Evolutionary conservation across 257 asterid species (phyloP).

Genomic region (Solanum dulcamara): DNA sequence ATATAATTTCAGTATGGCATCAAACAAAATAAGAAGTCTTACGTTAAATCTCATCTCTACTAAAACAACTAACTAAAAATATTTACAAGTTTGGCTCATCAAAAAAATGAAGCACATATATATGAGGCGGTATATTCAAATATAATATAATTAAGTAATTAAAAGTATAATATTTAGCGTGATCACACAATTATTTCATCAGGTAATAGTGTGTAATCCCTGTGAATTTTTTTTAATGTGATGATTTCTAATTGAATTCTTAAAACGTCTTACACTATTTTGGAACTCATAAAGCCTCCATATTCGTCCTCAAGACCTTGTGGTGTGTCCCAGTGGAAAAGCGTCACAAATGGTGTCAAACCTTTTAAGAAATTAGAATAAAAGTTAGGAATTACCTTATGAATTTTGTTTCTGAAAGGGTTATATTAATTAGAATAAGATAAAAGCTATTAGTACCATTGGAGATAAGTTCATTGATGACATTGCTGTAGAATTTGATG

Average conservation of each 20-base stretch:
- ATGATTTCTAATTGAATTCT: neutral
- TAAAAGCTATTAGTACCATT: slow-evolving; percentile 1
- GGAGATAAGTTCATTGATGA: slow-evolving; percentile 16
- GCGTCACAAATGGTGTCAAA: slow-evolving; percentile 11
- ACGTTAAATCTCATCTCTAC: neutral
- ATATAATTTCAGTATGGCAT: neutral
- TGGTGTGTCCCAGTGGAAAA: slow-evolving; percentile 14
- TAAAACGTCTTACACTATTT: slow-evolving; percentile 1
- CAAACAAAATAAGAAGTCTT: neutral
- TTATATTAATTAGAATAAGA: neutral
- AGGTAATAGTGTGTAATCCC: too few species aligned
- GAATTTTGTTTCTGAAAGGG: neutral
- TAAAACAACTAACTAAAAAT: neutral
- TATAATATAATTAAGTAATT: neutral
- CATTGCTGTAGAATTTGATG: slow-evolving; percentile 18
- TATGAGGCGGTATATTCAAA: neutral
- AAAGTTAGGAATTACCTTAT: neutral
- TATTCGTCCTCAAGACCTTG: slow-evolving; percentile 17
- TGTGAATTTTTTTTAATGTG: too few species aligned
- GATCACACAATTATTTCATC: too few species aligned
- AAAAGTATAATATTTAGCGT: neutral
- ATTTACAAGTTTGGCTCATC: neutral
- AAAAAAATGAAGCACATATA: neutral
- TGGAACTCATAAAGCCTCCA: slow-evolving; percentile 12
- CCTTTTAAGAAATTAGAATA: neutral